Evolutionary conservation across 305 asterid genomes (phyloP), one percentile per base, ranked within the genome.

Genomic region (Coffea humblotiana): DNA sequence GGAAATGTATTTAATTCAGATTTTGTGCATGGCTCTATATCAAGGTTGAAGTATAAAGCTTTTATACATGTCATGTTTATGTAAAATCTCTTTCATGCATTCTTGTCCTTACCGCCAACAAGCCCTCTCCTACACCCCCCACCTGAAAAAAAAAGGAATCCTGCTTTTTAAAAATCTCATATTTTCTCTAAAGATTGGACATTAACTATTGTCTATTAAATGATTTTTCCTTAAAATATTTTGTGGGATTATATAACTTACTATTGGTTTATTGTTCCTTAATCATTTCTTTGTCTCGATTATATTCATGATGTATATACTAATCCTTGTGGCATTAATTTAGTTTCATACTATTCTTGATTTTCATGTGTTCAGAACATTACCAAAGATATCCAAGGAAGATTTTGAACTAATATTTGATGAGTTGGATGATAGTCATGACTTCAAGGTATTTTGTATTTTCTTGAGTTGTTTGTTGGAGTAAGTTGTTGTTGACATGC

Each of bases 371-470:
- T 80, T 79, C 74, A 96, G 99, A 93, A 88, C 99, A 66, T 83
- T 96, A 90, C 99, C 99, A 78, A 90, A 90, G 69, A 94, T 91
- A 88, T 96, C 99, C 64, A 87, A 88, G 77, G 99, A 92, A 70
- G 99, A 96, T 88, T 96, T 91, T 88, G 98, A 92, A 77, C 83
- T 86, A 86, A 94, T 96, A 82, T 96, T 96, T 79, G 83, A 86
- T 29, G 99, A 92, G 89, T 87, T 96, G 92, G 99, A 96, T 86
- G 99, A 94, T 86, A 91, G 88, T 78, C 93, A 82, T 81, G 99
- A 96, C 75, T 86, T 96, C 89, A 88, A 89, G 98, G 99, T 96
- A 85, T 15, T n/a, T 51, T 37, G 45, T 73, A 61, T 43, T 76
- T 43, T 80, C 12, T 51, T 54, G 51, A 67, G 78, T 69, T 65